These are phyloP conservation scores for Fusarium sp. DNA, from an alignment of 2,329 filamentous ascomycete genomes.

Conservation along the genomic window DNA sequence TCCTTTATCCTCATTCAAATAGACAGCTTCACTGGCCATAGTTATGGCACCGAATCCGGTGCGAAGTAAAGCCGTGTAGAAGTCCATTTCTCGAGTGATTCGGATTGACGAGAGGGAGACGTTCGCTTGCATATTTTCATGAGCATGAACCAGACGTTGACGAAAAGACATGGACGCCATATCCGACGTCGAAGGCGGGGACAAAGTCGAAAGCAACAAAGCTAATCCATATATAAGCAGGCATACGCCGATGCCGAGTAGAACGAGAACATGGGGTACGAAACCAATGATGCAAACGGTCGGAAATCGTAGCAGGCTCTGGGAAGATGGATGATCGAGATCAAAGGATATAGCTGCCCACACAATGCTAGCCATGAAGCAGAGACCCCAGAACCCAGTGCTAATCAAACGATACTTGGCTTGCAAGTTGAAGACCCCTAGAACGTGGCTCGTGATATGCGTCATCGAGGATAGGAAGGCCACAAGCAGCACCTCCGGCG, in stretches of 20 bases:
- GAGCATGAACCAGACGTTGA: conserved; percentile 76
- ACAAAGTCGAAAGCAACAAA: conserved; percentile 74
- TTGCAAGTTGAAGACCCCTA: conserved; percentile 85
- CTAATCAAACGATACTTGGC: conserved; percentile 83
- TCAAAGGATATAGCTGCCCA: conserved; percentile 77
- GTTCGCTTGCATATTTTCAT: conserved; percentile 92
- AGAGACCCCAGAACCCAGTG: conserved; percentile 89
- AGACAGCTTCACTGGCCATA: conserved; percentile 94
- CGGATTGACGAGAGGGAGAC: conserved; percentile 84
- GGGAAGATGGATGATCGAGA: conserved; percentile 66
- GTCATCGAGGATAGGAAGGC: conserved; percentile 90
- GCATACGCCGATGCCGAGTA: conserved; percentile 82
- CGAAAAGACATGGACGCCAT: conserved; percentile 55
- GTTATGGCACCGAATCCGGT: conserved; percentile 89
- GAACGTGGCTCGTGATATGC: conserved; percentile 83
- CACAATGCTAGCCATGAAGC: conserved; percentile 87
- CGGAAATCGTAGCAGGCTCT: conserved; percentile 84
- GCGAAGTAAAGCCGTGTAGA: conserved; percentile 89
- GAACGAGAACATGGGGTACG: conserved; percentile 89
- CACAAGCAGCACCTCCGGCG: conserved; percentile 88
- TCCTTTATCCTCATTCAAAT: conserved; percentile 86
- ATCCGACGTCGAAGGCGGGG: conserved; percentile 46
- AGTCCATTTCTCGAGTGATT: conserved; percentile 89
- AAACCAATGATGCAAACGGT: conserved; percentile 96
- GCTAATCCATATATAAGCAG: conserved; percentile 81